These are phyloP conservation scores for Mycena belliarum DNA, from an alignment of 768 basidiomycete species.

Conservation along the genomic window DNA sequence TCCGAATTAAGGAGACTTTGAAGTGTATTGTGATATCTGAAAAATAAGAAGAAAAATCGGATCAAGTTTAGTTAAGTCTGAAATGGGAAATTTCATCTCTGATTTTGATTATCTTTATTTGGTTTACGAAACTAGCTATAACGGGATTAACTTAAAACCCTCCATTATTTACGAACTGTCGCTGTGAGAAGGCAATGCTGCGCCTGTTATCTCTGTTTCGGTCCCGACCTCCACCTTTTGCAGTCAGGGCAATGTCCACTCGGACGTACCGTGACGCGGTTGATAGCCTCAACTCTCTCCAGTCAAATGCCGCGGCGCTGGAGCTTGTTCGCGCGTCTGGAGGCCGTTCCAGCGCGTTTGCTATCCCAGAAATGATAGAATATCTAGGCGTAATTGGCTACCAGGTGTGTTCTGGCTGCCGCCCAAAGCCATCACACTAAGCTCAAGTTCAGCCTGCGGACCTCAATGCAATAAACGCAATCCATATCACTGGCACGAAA, in stretches of 20 bases:
- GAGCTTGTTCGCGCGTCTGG: conserved; percentile 81
- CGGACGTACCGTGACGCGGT: conserved; percentile 76
- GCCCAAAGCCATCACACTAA: conserved; percentile 16
- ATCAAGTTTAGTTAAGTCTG: too few relatives aligned
- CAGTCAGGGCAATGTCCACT: conserved; percentile 51
- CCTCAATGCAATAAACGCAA: conserved; percentile 85
- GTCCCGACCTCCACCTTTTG: neutral
- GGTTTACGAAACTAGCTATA: too few relatives aligned
- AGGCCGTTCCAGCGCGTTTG: conserved; percentile 56
- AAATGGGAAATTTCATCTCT: too few relatives aligned
- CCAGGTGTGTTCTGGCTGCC: conserved; percentile 50
- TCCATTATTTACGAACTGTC: too few relatives aligned
- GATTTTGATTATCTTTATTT: too few relatives aligned
- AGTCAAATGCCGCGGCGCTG: conserved; percentile 92
- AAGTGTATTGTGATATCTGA: too few relatives aligned
- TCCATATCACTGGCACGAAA: conserved; percentile 97
- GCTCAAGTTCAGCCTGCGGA: conserved; percentile 61
- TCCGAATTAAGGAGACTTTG: too few relatives aligned
- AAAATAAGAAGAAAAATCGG: too few relatives aligned
- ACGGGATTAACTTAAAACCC: too few relatives aligned
- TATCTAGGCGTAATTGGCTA: conserved; percentile 89
- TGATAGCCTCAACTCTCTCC: conserved; percentile 72
- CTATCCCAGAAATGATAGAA: conserved; percentile 88
- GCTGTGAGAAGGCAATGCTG: too few relatives aligned
- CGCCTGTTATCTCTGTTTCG: conserved; percentile 26